Evolutionary conservation across 2,329 filamentous ascomycete genomes (phyloP).

Genomic region (Cladosporium sp.): DNA sequence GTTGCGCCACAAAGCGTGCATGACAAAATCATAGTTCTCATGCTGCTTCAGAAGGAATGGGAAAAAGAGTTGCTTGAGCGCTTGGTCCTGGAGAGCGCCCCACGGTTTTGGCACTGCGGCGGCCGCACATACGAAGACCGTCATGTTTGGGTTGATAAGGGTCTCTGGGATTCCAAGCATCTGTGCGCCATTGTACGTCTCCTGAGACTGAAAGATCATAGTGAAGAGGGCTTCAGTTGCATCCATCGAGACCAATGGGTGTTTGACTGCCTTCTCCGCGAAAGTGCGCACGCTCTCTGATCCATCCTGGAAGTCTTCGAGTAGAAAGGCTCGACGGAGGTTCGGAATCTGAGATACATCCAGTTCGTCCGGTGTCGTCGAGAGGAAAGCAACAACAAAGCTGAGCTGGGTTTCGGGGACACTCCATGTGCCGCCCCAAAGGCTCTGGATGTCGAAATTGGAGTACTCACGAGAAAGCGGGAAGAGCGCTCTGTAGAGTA

Average conservation of each 20-base stretch:
- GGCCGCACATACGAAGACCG: conserved; percentile 73
- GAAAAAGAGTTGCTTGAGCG: conserved; percentile 71
- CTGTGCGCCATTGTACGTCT: conserved; percentile 53
- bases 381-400: conserved; percentile 85
- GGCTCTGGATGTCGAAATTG: conserved; percentile 73
- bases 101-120: conserved; percentile 74
- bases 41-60: conserved; percentile 77
- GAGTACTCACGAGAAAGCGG: conserved; percentile 61
- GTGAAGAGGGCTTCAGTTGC: conserved; percentile 67
- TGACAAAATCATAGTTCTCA: conserved; percentile 76
- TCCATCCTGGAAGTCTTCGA: conserved; percentile 58
- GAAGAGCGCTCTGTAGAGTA: conserved; percentile 72
- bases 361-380: conserved; percentile 67
- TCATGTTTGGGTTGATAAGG: conserved; percentile 66
- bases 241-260: conserved; percentile 82
- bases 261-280: conserved; percentile 66
- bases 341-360: conserved; percentile 82
- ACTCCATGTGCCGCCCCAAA: conserved; percentile 87
- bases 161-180: conserved; percentile 54
- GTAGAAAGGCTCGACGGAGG: conserved; percentile 70
- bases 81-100: conserved; percentile 69
- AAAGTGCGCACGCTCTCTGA: conserved; percentile 56
- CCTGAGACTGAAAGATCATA: conserved; percentile 55
- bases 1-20: conserved; percentile 87
- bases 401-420: conserved; percentile 83